Percentiles rank a stretch among this genome's conserved stretches.
phyloP scores from a whole-genome alignment of 495 filamentous ascomycete genomes.

The Podospora pseudoanserina region DNA sequence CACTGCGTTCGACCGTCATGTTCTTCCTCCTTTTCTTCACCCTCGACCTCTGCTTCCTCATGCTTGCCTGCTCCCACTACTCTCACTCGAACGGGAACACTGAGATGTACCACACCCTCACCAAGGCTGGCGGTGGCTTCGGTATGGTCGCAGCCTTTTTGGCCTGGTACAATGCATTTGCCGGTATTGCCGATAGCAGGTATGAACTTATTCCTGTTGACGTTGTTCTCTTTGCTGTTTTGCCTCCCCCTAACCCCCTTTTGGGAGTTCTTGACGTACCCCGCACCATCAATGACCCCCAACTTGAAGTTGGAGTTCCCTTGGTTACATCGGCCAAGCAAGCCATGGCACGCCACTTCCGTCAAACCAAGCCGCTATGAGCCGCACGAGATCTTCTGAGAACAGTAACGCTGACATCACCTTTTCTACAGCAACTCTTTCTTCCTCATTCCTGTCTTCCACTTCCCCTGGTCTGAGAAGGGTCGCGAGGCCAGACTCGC shows the following conservation, averaged over 20 bases:
- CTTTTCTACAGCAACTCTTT: conserved; percentile 65
- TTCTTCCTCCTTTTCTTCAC: conserved; percentile 96
- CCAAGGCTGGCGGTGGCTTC: conserved; percentile 82
- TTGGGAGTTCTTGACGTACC: neutral
- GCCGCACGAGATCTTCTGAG: conserved; percentile 10
- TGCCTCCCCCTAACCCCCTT: neutral
- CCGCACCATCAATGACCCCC: neutral
- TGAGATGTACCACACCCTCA: conserved; percentile 38
- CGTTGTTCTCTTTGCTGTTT: conserved; percentile 12
- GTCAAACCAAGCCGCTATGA: conserved; percentile 15
- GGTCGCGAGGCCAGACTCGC: conserved; percentile 56
- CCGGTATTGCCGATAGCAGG: conserved; percentile 91
- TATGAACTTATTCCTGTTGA: conserved; percentile 35
- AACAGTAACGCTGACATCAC: conserved; percentile 17
- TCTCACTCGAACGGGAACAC: conserved; percentile 33
- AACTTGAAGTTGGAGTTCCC: conserved; percentile 3
- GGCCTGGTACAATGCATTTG: conserved; percentile 96
- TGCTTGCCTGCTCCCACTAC: conserved; percentile 76
- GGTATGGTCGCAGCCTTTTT: conserved; percentile 84
- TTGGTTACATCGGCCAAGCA: conserved; percentile 25
- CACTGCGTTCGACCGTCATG: conserved; percentile 86
- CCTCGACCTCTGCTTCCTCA: conserved; percentile 87
- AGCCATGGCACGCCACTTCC: conserved; percentile 24
- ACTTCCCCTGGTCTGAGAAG: conserved; percentile 97
- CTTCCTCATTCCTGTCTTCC: conserved; percentile 90